Percentiles rank a stretch among this genome's conserved stretches.
Evolutionary conservation across 306 rosid genomes (phyloP).

Genomic region (Castanea sativa): DNA sequence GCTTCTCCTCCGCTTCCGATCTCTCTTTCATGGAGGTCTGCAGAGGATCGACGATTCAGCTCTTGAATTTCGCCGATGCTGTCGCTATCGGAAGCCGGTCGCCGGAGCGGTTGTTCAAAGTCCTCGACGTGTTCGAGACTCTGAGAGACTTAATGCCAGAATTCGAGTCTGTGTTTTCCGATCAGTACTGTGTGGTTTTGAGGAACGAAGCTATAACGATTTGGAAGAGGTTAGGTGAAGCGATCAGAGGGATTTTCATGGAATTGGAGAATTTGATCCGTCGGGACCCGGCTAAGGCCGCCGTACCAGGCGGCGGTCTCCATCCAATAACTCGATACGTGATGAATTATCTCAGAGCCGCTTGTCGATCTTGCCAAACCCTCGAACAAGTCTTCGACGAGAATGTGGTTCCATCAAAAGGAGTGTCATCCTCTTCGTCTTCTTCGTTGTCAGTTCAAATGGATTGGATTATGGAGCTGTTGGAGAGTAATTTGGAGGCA

Average conservation of each 20-base stretch:
- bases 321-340: conserved; percentile 95
- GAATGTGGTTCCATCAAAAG: conserved; percentile 41
- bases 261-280: conserved; percentile 90
- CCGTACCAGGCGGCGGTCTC: conserved; percentile 88
- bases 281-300: conserved; percentile 71
- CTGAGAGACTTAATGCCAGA: conserved; percentile 77
- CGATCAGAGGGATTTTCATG: conserved; percentile 85
- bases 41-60: conserved; percentile 73
- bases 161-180: conserved; percentile 63
- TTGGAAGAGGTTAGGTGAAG: conserved; percentile 87
- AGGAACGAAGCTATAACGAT: conserved; percentile 77
- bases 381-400: conserved; percentile 88
- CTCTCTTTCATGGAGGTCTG: conserved; percentile 95
- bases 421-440: conserved; percentile 30
- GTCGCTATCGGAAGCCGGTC: conserved; percentile 77
- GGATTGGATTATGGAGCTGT: conserved; percentile 88
- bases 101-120: conserved; percentile 74
- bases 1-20: conserved; percentile 70
- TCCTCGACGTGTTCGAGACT: conserved; percentile 79
- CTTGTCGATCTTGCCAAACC: conserved; percentile 66
- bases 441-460: conserved; percentile 70
- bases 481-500: conserved; percentile 84
- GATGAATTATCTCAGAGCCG: conserved; percentile 91
- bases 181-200: conserved; percentile 67
- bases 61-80: conserved; percentile 81